Evolutionary conservation across 371 early-diverging fungal genomes (phyloP).

Genomic region (Circinella minor): DNA sequence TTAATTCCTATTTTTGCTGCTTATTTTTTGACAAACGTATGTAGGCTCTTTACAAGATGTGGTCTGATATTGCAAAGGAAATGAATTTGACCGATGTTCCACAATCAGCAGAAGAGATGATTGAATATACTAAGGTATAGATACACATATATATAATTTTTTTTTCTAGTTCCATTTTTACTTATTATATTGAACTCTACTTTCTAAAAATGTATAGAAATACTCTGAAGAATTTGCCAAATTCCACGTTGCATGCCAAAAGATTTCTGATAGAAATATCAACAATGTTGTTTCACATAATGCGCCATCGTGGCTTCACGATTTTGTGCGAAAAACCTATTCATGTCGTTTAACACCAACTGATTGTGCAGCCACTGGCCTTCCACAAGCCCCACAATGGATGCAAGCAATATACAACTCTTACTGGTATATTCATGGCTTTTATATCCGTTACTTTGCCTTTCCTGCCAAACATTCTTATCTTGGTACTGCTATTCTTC

Average conservation of each 20-base stretch:
- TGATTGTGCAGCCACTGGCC: conserved; percentile 30
- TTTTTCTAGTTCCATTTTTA: too few species aligned
- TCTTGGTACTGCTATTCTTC: conserved; percentile 29
- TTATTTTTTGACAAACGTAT: background rate
- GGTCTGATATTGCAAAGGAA: conserved; percentile 41
- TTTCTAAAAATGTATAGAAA: too few species aligned
- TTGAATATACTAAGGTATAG: conserved; percentile 22
- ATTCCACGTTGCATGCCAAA: conserved; percentile 25
- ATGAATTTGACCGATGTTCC: conserved; percentile 60
- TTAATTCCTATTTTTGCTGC: too few species aligned
- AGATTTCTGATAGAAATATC: conserved; percentile 33
- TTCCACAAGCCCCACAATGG: conserved; percentile 5
- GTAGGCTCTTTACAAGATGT: conserved; percentile 41
- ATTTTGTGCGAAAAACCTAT: conserved; percentile 1
- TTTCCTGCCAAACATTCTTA: conserved; percentile 28
- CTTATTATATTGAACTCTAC: too few species aligned
- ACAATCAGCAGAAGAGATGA: conserved; percentile 38
- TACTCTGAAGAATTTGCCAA: background rate
- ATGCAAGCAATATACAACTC: background rate
- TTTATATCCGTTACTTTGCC: conserved; percentile 34
- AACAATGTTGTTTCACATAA: conserved; percentile 6
- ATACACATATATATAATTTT: background rate
- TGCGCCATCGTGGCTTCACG: background rate
- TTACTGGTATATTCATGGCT: conserved; percentile 8
- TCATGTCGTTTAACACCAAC: conserved; percentile 23